Base-by-base conservation (phyloP, 345 rosid species). In the Iberis pinnata region DNA sequence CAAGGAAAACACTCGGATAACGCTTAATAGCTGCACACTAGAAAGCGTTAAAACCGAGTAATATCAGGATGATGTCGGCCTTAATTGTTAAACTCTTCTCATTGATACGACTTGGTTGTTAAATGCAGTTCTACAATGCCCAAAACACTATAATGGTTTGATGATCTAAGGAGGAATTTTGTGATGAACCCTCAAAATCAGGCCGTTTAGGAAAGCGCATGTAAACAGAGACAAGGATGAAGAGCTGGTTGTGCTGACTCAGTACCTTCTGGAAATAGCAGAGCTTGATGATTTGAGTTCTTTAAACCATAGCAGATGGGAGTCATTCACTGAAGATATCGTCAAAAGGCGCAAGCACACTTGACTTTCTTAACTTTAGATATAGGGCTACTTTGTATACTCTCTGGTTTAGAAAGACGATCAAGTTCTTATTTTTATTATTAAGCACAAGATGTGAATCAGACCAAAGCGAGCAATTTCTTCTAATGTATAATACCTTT, bases 111-210 rank as follows among this genome's bases (percentile, higher is more conserved):
- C 6, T 52, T 48, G 16, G 58, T 40, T n/a, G n/a, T n/a, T 37
- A 25, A 12, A 32, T 70, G 72, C 87, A 88, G 98, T 85, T 75
- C 49, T 88, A 88, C 78, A 76, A 63, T 67, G 58, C 89, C 5
- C 73, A 66, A 60, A 92, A 87, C 77, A 88, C 95, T n/a, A 88
- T 88, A 70, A 92, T 92, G 98, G n/a, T 92, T 92, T 45, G 98
- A 92, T 51, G 96, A 92, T 58, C 70, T 88, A 9, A 58, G 83
- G 56, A 76, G 98, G 75, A 84, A 92, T 63, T 92, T 81, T 29
- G 93, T 88, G 66, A 84, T 92, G 96, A 92, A 88, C 71, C 96
- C 95, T 7, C 88, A 80, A 71, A 4, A 92, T 92, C 65, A 85
- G 57, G 61, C 96, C 96, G 45, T 88, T 83, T 57, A 77, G 75